Conservation (phyloP, 495 filamentous ascomycete species). For the Aspergillus egyptiacus region DNA sequence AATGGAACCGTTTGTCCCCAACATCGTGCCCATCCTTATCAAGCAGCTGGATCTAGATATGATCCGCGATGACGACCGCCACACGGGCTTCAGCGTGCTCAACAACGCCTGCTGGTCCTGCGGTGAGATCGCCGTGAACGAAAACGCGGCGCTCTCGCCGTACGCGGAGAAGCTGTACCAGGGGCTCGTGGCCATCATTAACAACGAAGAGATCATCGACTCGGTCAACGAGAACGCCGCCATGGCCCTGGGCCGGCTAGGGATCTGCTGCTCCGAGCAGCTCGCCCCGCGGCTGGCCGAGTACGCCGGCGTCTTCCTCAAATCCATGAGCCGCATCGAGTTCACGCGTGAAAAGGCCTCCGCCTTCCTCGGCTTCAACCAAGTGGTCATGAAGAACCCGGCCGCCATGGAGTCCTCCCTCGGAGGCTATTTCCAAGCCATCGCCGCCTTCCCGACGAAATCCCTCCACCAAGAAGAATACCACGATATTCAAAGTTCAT, state of each 20-base stretch:
- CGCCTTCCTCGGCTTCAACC: slow-evolving; percentile 83
- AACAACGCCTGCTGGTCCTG: slow-evolving; percentile 99
- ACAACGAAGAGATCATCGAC: slow-evolving; percentile 75
- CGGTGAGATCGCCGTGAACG: slow-evolving; percentile 86
- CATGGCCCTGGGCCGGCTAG: slow-evolving; percentile 84
- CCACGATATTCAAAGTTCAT: slow-evolving; percentile 45
- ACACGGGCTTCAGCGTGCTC: slow-evolving; percentile 78
- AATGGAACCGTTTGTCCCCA: slow-evolving; percentile 65
- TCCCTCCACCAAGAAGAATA: slow-evolving; percentile 47
- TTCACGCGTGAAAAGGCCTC: slow-evolving; percentile 92
- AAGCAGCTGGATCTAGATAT: slow-evolving; percentile 78
- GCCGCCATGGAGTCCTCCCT: slow-evolving; percentile 85
- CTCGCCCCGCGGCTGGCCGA: slow-evolving; percentile 75
- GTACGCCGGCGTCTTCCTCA: slow-evolving; percentile 76
- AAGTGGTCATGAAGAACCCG: slow-evolving; percentile 79
- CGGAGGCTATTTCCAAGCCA: slow-evolving; percentile 76
- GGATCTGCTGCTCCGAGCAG: slow-evolving; percentile 69
- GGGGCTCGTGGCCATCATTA: slow-evolving; percentile 69
- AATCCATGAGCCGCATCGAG: slow-evolving; percentile 74
- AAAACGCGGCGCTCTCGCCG: slow-evolving; percentile 72
- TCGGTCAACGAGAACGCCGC: slow-evolving; percentile 94
- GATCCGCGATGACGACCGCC: slow-evolving; percentile 64
- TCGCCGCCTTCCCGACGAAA: slow-evolving; percentile 64
- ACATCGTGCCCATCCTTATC: slow-evolving; percentile 71
- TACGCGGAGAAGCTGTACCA: slow-evolving; percentile 72